A percentile compares a stretch with the other conserved stretches of the same genome.
These are phyloP conservation scores for Saposhnikovia divaricata DNA, from an alignment of 129 eudicot genomes.

Conservation along the genomic window DNA sequence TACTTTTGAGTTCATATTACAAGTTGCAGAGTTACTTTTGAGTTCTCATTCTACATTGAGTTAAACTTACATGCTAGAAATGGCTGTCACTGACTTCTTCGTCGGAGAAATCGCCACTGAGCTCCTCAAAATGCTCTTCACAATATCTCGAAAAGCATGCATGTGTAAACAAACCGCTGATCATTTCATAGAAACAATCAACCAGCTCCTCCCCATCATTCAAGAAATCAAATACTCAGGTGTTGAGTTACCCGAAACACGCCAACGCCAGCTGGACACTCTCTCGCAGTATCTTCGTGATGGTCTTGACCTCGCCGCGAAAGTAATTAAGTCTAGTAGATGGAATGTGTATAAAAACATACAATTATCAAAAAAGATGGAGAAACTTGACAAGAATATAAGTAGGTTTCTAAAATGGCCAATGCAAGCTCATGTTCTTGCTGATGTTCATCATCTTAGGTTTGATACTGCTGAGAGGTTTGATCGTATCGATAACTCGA, in stretches of 20 bases:
- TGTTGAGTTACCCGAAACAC: slow-evolving; percentile 48
- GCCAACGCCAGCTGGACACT: slow-evolving; percentile 71
- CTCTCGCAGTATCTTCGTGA: slow-evolving; percentile 45
- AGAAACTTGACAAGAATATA: slow-evolving; percentile 61
- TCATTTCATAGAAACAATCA: slow-evolving; percentile 39
- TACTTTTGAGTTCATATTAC: not conserved
- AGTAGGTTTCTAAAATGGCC: slow-evolving; percentile 51
- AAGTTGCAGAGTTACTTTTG: not conserved
- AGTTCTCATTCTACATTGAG: not conserved
- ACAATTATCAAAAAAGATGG: slow-evolving; percentile 60
- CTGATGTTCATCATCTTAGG: slow-evolving; percentile 87
- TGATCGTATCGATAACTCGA: slow-evolving; percentile 48
- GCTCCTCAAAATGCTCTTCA: slow-evolving; percentile 55
- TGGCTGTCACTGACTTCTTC: slow-evolving; percentile 69
- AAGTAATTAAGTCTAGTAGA: slow-evolving; percentile 52
- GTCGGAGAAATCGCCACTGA: slow-evolving; percentile 92
- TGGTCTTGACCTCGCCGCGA: slow-evolving; percentile 55
- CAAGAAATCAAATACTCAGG: slow-evolving; percentile 79
- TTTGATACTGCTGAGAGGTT: slow-evolving; percentile 55
- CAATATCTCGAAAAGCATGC: slow-evolving; percentile 47
- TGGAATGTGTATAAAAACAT: slow-evolving; percentile 85
- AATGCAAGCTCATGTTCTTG: slow-evolving; percentile 72
- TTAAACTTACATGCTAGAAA: slow-evolving; percentile 15
- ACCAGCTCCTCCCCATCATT: slow-evolving; percentile 69
- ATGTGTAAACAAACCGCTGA: slow-evolving; percentile 62